Conservation (phyloP, 2,329 filamentous ascomycete species). For the Rhexocercosporidium sp. region DNA sequence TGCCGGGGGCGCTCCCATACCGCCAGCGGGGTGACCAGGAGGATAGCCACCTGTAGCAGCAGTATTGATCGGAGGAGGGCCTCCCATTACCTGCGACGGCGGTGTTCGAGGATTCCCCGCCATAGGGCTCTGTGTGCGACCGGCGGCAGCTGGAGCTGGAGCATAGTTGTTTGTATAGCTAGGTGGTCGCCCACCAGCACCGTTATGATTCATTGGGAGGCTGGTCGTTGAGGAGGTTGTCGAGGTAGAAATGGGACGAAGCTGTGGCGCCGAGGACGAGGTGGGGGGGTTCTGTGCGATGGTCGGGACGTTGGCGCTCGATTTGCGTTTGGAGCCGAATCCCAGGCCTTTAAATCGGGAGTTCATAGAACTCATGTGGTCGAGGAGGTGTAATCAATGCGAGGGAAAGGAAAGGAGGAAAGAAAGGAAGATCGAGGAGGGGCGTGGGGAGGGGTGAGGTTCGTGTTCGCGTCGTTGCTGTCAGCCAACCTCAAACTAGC, state of each 20-base stretch:
- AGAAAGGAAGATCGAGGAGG: conserved; percentile 31
- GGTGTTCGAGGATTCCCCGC: conserved; percentile 40
- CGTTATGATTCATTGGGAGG: conserved; percentile 68
- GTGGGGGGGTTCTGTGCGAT: conserved; percentile 42
- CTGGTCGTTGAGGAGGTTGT: conserved; percentile 55
- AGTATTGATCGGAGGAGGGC: conserved; percentile 71
- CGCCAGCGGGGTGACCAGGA: conserved; percentile 49
- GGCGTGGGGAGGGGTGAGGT: conserved; percentile 21
- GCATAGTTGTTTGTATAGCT: conserved; percentile 65
- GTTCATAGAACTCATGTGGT: conserved; percentile 79
- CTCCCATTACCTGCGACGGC: conserved; percentile 52
- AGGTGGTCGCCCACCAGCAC: conserved; percentile 63
- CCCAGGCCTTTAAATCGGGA: conserved; percentile 79
- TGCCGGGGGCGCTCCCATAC: conserved; percentile 43
- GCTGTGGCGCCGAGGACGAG: conserved; percentile 35
- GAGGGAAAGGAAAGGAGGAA: conserved; percentile 41
- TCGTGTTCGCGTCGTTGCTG: conserved; percentile 15
- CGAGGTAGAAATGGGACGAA: conserved; percentile 39
- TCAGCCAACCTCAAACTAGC: conserved; percentile 21
- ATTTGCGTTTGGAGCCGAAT: conserved; percentile 78
- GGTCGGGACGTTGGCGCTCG: conserved; percentile 60
- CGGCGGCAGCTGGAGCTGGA: conserved; percentile 52
- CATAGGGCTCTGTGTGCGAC: conserved; percentile 54
- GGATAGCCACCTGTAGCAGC: conserved; percentile 64
- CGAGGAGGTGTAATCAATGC: conserved; percentile 38